Conservation (phyloP, 1,139 yeast species). For the Entelexis paramagnoliae region DNA sequence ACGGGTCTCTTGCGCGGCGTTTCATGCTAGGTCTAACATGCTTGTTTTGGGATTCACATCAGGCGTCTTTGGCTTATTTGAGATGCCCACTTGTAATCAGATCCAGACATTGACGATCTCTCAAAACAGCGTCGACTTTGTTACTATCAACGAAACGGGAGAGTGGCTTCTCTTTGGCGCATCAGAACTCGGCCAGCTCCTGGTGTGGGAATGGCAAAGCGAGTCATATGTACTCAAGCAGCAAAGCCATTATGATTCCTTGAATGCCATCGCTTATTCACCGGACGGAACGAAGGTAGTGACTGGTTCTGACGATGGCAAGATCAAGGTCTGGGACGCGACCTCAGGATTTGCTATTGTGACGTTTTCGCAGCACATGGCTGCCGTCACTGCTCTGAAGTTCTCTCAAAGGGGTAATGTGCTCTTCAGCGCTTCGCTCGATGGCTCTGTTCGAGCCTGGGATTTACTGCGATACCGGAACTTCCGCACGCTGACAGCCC, state of each 20-base stretch:
- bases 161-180: conserved; percentile 98
- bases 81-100: conserved; percentile 62
- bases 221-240: conserved; percentile 91
- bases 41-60: conserved; percentile 82
- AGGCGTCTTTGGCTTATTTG: conserved; percentile 91
- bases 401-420: conserved; percentile 87
- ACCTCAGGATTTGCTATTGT: conserved; percentile 85
- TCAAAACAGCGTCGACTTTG: conserved; percentile 76
- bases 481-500: conserved; percentile 86
- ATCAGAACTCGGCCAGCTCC: conserved; percentile 74
- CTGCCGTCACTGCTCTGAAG: conserved; percentile 78
- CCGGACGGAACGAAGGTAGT: conserved; percentile 92
- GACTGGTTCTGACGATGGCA: conserved; percentile 95
- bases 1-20: conserved; percentile 68
- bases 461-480: conserved; percentile 87
- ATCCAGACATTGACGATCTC: conserved; percentile 89
- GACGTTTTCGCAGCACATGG: conserved; percentile 83
- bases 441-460: conserved; percentile 97
- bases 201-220: conserved; percentile 98
- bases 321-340: conserved; percentile 92
- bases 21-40: conserved; percentile 61
- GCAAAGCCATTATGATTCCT: conserved; percentile 92
- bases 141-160: conserved; percentile 68
- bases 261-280: conserved; percentile 74
- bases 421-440: conserved; percentile 78